Conservation (phyloP, 2,329 filamentous ascomycete species). For the Bipolaris gigantea region DNA sequence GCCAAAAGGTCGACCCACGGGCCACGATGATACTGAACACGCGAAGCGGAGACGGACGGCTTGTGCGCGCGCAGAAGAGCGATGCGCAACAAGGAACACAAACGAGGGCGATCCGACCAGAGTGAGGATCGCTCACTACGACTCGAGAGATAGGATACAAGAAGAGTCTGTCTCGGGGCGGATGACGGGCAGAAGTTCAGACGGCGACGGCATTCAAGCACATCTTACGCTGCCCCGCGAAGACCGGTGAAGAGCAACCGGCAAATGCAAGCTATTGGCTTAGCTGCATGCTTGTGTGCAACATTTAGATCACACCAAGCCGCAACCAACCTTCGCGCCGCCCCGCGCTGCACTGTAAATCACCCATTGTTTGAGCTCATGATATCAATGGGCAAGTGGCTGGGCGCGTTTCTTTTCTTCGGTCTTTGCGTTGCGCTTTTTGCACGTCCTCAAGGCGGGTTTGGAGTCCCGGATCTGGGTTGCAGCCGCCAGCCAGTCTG, state of each 20-base stretch:
- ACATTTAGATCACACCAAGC: conserved; percentile 37
- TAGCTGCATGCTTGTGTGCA: conserved; percentile 38
- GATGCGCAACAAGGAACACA: conserved; percentile 26
- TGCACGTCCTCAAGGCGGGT: neutral
- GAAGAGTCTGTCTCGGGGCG: conserved; percentile 34
- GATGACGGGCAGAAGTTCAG: conserved; percentile 33
- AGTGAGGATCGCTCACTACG: conserved; percentile 27
- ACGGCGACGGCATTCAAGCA: conserved; percentile 29
- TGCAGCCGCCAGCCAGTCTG: conserved; percentile 15
- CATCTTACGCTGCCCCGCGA: conserved; percentile 40
- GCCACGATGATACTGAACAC: conserved; percentile 26
- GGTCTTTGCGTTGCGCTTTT: neutral
- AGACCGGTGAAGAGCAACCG: conserved; percentile 40
- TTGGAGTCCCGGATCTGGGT: conserved; percentile 3
- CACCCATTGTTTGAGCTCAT: conserved; percentile 23
- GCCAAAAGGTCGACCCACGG: conserved; percentile 28
- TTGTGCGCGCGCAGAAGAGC: conserved; percentile 23
- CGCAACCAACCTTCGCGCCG: conserved; percentile 24
- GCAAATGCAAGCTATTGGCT: conserved; percentile 37
- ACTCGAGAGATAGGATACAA: conserved; percentile 37
- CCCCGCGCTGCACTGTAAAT: conserved; percentile 18
- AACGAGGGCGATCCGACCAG: conserved; percentile 25
- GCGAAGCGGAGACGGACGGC: conserved; percentile 21
- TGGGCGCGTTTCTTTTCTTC: conserved; percentile 5
- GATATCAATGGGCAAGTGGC: conserved; percentile 11